These are phyloP conservation scores for Strobilomyces echinocephalus DNA, from an alignment of 768 basidiomycete species.

Conservation along the genomic window DNA sequence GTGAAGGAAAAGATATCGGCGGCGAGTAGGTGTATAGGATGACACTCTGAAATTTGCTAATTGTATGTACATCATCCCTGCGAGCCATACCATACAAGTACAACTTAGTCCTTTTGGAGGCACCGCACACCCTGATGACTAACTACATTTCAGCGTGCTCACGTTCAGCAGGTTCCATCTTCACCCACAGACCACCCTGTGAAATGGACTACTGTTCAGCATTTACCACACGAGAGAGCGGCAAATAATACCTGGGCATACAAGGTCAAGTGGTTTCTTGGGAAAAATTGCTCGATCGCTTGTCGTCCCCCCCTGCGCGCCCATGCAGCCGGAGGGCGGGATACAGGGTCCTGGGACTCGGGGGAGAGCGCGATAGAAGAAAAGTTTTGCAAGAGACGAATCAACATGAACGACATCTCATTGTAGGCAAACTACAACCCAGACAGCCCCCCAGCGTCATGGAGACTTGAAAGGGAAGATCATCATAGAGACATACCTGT, in stretches of 20 bases:
- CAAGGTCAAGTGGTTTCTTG: conserved; percentile 29
- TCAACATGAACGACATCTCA: conserved; percentile 32
- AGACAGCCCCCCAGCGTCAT: not conserved
- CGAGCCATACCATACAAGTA: not conserved
- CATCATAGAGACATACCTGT: conserved; percentile 24
- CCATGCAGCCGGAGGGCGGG: conserved; percentile 28
- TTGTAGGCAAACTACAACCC: conserved; percentile 31
- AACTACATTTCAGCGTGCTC: not conserved
- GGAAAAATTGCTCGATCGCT: conserved; percentile 24
- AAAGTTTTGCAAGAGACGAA: conserved; percentile 28
- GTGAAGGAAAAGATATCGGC: not conserved
- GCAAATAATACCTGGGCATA: conserved; percentile 32
- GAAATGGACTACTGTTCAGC: not conserved
- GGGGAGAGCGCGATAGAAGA: conserved; percentile 18
- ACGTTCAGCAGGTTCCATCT: conserved; percentile 33
- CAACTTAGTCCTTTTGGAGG: not conserved
- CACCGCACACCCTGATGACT: not conserved
- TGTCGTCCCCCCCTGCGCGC: conserved; percentile 21
- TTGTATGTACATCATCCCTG: not conserved
- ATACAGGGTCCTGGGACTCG: conserved; percentile 27
- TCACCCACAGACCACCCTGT: conserved; percentile 46
- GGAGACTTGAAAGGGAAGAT: not conserved
- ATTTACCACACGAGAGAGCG: not conserved
- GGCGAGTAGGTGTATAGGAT: not conserved
- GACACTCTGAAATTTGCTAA: not conserved